These are phyloP conservation scores for Termitomyces sp. DNA, from an alignment of 768 basidiomycete genomes.

Conservation along the genomic window DNA sequence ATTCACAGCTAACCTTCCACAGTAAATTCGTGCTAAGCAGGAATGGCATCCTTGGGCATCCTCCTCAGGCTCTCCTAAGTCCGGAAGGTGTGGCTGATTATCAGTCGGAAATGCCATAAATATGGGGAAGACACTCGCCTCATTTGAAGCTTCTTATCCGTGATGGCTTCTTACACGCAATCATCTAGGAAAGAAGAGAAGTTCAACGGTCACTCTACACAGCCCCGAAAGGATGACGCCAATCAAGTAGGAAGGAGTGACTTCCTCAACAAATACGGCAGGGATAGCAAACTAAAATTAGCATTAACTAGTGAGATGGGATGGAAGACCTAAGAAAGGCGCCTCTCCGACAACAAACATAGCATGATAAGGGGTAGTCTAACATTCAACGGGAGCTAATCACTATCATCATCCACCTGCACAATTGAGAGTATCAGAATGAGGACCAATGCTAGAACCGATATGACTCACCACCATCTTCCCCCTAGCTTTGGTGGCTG, in stretches of 20 bases:
- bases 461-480: conserved; percentile 49
- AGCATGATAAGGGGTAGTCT: not conserved
- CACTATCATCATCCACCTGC: conserved; percentile 29
- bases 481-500: conserved; percentile 64
- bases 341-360: not conserved
- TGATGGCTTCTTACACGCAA: not conserved
- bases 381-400: conserved; percentile 9
- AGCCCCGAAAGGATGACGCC: not conserved
- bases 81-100: not conserved
- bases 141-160: not conserved
- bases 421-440: not conserved
- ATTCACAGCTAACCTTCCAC: not conserved
- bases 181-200: not conserved
- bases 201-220: not conserved
- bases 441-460: not conserved
- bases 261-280: no score
- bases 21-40: not conserved
- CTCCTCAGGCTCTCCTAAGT: no score
- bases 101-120: not conserved
- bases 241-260: not conserved
- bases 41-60: not conserved
- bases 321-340: not conserved
- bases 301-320: not conserved
- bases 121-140: not conserved
- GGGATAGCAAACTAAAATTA: not conserved